These are phyloP conservation scores for Trametopsis cervina DNA, from an alignment of 768 basidiomycete species.

Conservation along the genomic window DNA sequence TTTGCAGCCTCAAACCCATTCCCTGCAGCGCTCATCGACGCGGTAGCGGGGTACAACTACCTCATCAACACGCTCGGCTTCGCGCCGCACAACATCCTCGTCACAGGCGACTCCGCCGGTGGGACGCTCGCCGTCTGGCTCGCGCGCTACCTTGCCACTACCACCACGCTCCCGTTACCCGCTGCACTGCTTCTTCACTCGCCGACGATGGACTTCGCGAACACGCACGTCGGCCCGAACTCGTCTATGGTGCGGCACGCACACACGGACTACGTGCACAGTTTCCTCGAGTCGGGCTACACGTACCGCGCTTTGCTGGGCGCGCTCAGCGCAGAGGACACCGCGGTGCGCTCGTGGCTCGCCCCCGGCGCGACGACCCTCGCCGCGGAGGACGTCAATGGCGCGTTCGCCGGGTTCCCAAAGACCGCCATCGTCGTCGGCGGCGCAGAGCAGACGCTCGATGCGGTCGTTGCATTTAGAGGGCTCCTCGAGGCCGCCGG, in stretches of 20 bases:
- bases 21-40: constrained; percentile 47
- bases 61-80: constrained; percentile 37
- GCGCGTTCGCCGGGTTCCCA: constrained; percentile 19
- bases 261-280: constrained; percentile 3
- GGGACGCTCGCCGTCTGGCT: constrained; percentile 38
- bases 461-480: constrained; percentile 19
- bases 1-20: constrained; percentile 31
- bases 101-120: constrained; percentile 50
- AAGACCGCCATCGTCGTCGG: constrained; percentile 21
- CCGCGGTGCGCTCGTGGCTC: constrained; percentile 9
- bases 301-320: constrained; percentile 4
- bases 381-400: not conserved
- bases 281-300: constrained; percentile 4
- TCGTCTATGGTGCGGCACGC: constrained; percentile 3
- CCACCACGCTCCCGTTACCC: constrained; percentile 17
- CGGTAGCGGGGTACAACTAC: constrained; percentile 42
- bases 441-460: constrained; percentile 21
- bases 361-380: constrained; percentile 13
- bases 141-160: constrained; percentile 28
- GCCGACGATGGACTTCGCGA: constrained; percentile 19
- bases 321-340: not conserved
- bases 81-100: constrained; percentile 34
- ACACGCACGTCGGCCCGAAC: not conserved
- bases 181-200: constrained; percentile 29
- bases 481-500: constrained; percentile 21